A percentile compares a stretch with the other conserved stretches of the same genome.
phyloP scores from a whole-genome alignment of 768 basidiomycete species.

The Bullera alba region DNA sequence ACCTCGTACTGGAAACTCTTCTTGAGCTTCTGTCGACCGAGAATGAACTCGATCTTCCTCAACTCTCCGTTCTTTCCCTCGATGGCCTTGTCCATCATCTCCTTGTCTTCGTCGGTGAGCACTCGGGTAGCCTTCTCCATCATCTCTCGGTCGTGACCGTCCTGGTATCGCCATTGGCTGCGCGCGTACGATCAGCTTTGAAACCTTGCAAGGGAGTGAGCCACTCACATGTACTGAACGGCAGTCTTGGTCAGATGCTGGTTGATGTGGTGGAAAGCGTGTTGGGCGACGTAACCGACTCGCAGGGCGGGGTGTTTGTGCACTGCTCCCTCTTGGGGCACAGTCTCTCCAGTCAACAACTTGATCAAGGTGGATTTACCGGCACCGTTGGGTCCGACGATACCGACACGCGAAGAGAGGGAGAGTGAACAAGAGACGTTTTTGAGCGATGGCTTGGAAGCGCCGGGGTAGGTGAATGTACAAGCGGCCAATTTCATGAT shows the following conservation, averaged over 20 bases:
- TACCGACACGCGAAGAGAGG: constrained; percentile 88
- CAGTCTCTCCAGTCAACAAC: constrained; percentile 83
- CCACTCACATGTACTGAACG: constrained; percentile 70
- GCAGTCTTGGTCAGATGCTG: constrained; percentile 89
- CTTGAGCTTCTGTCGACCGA: constrained; percentile 96
- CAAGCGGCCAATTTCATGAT: constrained; percentile 87
- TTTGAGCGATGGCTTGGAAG: constrained; percentile 67
- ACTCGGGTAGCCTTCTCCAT: constrained; percentile 84
- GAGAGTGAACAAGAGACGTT: constrained; percentile 88
- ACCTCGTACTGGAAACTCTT: constrained; percentile 87
- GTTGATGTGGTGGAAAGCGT: constrained; percentile 88
- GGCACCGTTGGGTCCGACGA: constrained; percentile 87
- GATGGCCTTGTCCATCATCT: constrained; percentile 72
- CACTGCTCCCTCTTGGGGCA: constrained; percentile 82
- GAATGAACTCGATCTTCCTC: constrained; percentile 70
- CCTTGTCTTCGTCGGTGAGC: constrained; percentile 80
- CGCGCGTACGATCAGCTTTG: not conserved
- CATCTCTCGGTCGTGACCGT: constrained; percentile 92
- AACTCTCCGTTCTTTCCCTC: constrained; percentile 83
- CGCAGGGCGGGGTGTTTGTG: constrained; percentile 91
- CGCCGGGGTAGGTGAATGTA: constrained; percentile 90
- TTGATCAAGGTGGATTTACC: constrained; percentile 96
- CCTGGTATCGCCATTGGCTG: constrained; percentile 94
- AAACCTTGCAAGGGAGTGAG: not conserved
- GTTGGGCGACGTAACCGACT: constrained; percentile 94